Evolutionary conservation across 1,284 basidiomycete genomes (phyloP), one percentile per base, ranked within the genome.

Genomic region (Malassezia nana): DNA sequence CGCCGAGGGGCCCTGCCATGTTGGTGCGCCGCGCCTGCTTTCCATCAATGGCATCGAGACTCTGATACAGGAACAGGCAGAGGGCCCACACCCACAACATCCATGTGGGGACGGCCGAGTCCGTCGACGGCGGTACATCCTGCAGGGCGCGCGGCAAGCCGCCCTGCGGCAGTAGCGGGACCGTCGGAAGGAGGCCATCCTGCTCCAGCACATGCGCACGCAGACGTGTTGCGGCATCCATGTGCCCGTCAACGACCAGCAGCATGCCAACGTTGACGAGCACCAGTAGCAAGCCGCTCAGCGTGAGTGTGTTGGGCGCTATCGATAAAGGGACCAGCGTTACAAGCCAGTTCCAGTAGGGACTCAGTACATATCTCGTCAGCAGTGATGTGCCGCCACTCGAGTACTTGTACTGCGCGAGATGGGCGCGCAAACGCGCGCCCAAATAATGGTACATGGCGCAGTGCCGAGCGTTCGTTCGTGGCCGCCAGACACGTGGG

Each of bases 341-440:
- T 46, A 96, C 88, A 60, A 96, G 84, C 85, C 86, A 86, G 58
- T 81, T 90, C 92, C 92, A 98, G 77, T 86, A 96, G 1, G 88
- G 89, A 48, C 84, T 83, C 53, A 98, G 80, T 30, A 95, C 77
- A 76, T 87, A 85, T 73, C 82, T 80, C 38, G 87, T 87, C 2
- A 75, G 69, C 39, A 79, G 74, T 6, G 75, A 79, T 65, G 80
- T 77, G 72, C 81, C 81, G 18, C 78, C 74, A 12, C 77, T 78
- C 30, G 77, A 78, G 66, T 82, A 82, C 65, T 80, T 80, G 77
- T 82, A 82, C 59, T 77, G 71, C 66, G 78, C 77, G 42, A 82
- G 72, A 22, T 77, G 77, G 15, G 68, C 64, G 26, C 78, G 74
- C 55, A 79, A 76, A 26, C 67, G 60, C 22, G 74, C 64, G 41